Conservation (phyloP, 2,329 filamentous ascomycete genomes). For the Westerdykella sp. region DNA sequence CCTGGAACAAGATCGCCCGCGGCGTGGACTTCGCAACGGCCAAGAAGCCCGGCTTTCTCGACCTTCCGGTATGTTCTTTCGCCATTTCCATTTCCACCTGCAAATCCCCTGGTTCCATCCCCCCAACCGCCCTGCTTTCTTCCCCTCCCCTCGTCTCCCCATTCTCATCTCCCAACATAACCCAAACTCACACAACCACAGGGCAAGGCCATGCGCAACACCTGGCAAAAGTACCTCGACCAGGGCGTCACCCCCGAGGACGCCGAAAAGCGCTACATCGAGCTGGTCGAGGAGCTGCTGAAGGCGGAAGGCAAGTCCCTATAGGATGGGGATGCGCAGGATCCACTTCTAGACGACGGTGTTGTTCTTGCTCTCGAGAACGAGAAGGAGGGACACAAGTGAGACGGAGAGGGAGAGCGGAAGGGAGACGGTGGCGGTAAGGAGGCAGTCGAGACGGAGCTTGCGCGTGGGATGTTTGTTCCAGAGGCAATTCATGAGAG, state of each 20-base stretch:
- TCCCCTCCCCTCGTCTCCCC: not conserved
- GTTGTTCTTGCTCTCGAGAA: too few relatives aligned
- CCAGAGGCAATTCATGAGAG: too few relatives aligned
- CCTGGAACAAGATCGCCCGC: slow-evolving; percentile 41
- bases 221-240: slow-evolving; percentile 67
- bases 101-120: not conserved
- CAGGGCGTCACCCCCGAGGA: slow-evolving; percentile 55
- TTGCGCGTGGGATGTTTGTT: too few relatives aligned
- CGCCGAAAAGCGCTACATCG: slow-evolving; percentile 73
- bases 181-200: slow-evolving; percentile 35
- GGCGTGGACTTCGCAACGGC: slow-evolving; percentile 36
- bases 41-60: slow-evolving; percentile 59
- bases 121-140: not conserved
- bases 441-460: too few relatives aligned
- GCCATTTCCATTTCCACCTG: not conserved
- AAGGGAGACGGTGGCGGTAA: too few relatives aligned
- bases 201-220: slow-evolving; percentile 74
- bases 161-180: not conserved
- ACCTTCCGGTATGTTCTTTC: slow-evolving; percentile 54
- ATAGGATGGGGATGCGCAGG: too few relatives aligned
- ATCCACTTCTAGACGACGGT: too few relatives aligned
- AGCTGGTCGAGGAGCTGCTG: slow-evolving; percentile 67
- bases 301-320: slow-evolving; percentile 46
- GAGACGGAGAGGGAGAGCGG: too few relatives aligned
- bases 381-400: too few relatives aligned